Evolutionary conservation across 306 rosid species (phyloP).

Genomic region (Castanea sativa): DNA sequence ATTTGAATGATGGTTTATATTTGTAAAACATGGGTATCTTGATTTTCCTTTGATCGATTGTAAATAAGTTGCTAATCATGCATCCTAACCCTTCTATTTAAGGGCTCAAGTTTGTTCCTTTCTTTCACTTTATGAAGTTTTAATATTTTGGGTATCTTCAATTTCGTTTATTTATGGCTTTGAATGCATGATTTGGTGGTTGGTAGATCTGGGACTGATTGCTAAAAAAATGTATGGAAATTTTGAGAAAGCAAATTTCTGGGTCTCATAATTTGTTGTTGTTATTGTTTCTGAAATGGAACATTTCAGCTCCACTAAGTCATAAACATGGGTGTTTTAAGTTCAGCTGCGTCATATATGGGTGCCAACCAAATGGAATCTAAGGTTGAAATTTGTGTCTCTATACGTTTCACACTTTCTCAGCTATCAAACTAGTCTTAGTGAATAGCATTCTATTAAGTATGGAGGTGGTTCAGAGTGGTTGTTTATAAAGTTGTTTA

Average conservation of each 20-base stretch:
- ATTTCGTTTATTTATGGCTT: not conserved
- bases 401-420: not conserved
- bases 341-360: no score
- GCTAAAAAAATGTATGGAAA: not conserved
- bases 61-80: not conserved
- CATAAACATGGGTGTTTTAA: not conserved
- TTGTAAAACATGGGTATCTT: not conserved
- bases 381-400: not conserved
- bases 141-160: not conserved
- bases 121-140: not conserved
- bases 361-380: not conserved
- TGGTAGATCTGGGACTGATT: conserved; percentile 26
- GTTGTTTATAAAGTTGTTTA: not conserved
- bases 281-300: not conserved
- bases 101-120: not conserved
- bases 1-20: not conserved
- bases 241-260: not conserved
- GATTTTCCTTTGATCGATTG: conserved; percentile 1
- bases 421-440: not conserved
- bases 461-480: not conserved
- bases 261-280: not conserved
- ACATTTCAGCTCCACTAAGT: not conserved
- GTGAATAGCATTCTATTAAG: not conserved
- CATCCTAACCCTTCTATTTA: not conserved
- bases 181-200: conserved; percentile 15